Evolutionary conservation across 1,284 basidiomycete species (phyloP), one percentile per base, ranked within the genome.

Genomic region (Cryptococcus hybrid): DNA sequence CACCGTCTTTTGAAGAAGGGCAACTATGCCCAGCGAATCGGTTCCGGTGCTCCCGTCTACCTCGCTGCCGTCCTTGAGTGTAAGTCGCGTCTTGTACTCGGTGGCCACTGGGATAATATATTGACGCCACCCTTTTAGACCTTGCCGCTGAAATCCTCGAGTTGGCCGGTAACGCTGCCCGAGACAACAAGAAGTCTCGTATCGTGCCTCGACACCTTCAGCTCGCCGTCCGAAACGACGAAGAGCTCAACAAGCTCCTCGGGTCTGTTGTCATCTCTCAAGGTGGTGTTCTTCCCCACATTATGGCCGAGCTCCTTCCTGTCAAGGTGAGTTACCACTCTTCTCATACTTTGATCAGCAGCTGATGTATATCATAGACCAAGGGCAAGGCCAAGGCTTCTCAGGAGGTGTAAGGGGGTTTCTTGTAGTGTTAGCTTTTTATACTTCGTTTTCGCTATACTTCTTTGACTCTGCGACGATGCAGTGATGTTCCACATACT

Each of bases 171-270:
- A 90, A 90, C 80, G 89, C 88, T 49, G 77, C 80, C 69, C 78
- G 79, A 66, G 78, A 81, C 78, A 78, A 79, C 73, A 76, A 78
- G 72, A 83, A 92, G 83, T 88, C 89, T 73, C 90, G 90, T 86
- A 92, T 93, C 75, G 88, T 92, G 13, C 91, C 91, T 58, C 86
- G 91, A 75, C 90, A 93, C 79, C 77, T 93, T 58, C 90, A 92
- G 76, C 87, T 93, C 62, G 91, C 90, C 66, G 91, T 94, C 79
- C 84, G 90, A 66, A 90, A 90, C 77, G 89, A 90, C 60, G 88
- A 90, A 70, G 88, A 90, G 86, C 69, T 79, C 58, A 74, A 64
- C 69, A 69, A 66, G 61, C 64, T 71, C 60, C 59, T 93, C 49
- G 90, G 90, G 50, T 83, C 86, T 67, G 90, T 92, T 63, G 86